Percentiles rank a stretch among this genome's conserved stretches.
phyloP scores from a whole-genome alignment of 306 rosid species.

The Hippophae rhamnoides region DNA sequence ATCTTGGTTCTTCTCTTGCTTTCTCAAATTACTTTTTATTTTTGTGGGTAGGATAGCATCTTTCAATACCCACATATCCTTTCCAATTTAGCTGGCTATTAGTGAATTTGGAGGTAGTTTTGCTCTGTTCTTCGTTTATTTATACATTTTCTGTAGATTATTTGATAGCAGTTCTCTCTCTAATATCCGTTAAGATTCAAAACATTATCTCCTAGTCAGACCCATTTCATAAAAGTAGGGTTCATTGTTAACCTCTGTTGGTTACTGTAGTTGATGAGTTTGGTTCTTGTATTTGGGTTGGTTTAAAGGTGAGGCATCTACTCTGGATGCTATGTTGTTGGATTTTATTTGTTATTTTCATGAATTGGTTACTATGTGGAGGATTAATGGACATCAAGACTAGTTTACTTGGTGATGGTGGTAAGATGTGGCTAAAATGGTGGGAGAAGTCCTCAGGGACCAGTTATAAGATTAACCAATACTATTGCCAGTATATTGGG shows the following conservation, averaged over 20 bases:
- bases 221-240: slow-evolving; percentile 37
- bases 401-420: slow-evolving; percentile 46
- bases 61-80: slow-evolving; percentile 22
- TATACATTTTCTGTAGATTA: slow-evolving; percentile 46
- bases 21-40: slow-evolving; percentile 39
- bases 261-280: slow-evolving; percentile 67
- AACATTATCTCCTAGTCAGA: slow-evolving; percentile 23
- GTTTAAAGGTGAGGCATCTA: slow-evolving; percentile 75
- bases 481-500: slow-evolving; percentile 45
- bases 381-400: slow-evolving; percentile 51
- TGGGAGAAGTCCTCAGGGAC: slow-evolving; percentile 54
- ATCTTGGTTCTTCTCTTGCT: slow-evolving; percentile 22
- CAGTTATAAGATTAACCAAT: slow-evolving; percentile 35
- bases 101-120: slow-evolving; percentile 28
- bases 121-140: slow-evolving; percentile 20
- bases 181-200: slow-evolving; percentile 25
- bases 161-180: slow-evolving; percentile 42
- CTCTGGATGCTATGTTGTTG: slow-evolving; percentile 67
- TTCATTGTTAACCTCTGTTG: slow-evolving; percentile 38
- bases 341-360: slow-evolving; percentile 54
- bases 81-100: slow-evolving; percentile 17
- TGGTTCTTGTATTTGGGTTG: slow-evolving; percentile 71
- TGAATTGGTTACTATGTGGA: slow-evolving; percentile 53
- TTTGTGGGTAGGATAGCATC: slow-evolving; percentile 76
- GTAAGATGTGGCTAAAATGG: slow-evolving; percentile 52